These are phyloP conservation scores for Rachicladosporium sp. DNA, from an alignment of 2,329 filamentous ascomycete species.

Conservation along the genomic window DNA sequence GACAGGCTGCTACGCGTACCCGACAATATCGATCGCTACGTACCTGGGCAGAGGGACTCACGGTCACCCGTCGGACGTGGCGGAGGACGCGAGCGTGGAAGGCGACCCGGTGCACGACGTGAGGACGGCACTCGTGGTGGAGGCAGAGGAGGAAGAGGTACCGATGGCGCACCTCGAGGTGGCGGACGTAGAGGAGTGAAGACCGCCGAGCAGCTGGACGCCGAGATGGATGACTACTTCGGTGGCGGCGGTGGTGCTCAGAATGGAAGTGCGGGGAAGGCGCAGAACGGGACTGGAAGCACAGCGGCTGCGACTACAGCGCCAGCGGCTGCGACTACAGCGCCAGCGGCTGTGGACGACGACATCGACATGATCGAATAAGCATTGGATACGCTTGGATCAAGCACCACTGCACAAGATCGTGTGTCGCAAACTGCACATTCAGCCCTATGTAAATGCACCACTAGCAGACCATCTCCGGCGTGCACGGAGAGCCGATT, in stretches of 20 bases:
- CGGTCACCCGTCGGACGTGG: slow-evolving; percentile 39
- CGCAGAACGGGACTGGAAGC: slow-evolving; percentile 25
- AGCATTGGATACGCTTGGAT: neutral
- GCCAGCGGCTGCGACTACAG: slow-evolving; percentile 6
- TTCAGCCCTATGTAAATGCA: too few species aligned
- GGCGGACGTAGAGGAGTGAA: slow-evolving; percentile 51
- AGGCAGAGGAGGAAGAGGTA: slow-evolving; percentile 30
- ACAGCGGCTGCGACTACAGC: slow-evolving; percentile 9
- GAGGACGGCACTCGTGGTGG: slow-evolving; percentile 32
- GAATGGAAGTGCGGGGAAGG: slow-evolving; percentile 22
- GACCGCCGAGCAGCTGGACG: slow-evolving; percentile 83
- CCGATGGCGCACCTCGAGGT: slow-evolving; percentile 31
- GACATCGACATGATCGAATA: slow-evolving; percentile 26
- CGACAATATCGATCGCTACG: slow-evolving; percentile 65
- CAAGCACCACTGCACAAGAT: too few species aligned
- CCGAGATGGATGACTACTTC: slow-evolving; percentile 96
- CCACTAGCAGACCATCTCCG: too few species aligned
- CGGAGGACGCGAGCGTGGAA: slow-evolving; percentile 34
- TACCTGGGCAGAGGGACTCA: slow-evolving; percentile 45
- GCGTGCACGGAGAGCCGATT: too few species aligned
- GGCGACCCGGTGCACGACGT: slow-evolving; percentile 33
- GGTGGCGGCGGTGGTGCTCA: slow-evolving; percentile 28
- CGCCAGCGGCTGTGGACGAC: slow-evolving; percentile 10
- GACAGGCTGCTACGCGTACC: slow-evolving; percentile 41
- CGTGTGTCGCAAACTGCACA: too few species aligned